Conservation (phyloP, 2,329 filamentous ascomycete species). For the Cordyceps javanica region DNA sequence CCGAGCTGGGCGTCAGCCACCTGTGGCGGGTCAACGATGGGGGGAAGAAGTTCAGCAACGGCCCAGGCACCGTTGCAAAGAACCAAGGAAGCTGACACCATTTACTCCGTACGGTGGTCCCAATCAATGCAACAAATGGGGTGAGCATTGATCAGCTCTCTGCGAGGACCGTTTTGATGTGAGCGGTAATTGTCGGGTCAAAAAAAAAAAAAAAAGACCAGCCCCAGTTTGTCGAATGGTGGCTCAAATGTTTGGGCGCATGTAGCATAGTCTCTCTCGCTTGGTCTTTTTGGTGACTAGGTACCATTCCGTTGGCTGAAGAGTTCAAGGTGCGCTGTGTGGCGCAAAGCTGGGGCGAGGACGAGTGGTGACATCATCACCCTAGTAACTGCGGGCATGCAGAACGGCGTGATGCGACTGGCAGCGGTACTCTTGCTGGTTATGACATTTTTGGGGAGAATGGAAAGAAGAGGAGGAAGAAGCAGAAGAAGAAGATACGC, state of each 20-base stretch:
- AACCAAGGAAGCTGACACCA: background rate
- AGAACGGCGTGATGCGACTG: background rate
- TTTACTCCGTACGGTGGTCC: too few species aligned
- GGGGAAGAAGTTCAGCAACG: too few species aligned
- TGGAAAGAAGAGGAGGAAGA: background rate
- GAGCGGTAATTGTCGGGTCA: constrained; percentile 7
- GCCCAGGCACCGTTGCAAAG: too few species aligned
- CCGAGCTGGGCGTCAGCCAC: constrained; percentile 1
- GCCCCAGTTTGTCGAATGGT: too few species aligned
- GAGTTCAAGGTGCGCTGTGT: too few species aligned
- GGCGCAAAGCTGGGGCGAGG: background rate
- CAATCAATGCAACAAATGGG: too few species aligned
- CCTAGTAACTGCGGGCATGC: constrained; percentile 13
- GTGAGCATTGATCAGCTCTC: background rate
- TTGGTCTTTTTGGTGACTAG: too few species aligned
- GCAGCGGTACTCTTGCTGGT: background rate
- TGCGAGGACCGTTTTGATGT: background rate
- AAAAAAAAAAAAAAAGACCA: too few species aligned
- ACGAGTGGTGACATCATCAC: constrained; percentile 30
- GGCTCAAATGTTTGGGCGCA: too few species aligned
- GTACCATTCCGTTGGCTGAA: too few species aligned
- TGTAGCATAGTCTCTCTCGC: too few species aligned
- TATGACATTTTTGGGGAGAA: background rate
- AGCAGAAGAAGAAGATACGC: too few species aligned
- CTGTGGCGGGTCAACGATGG: background rate